A percentile compares a stretch with the other conserved stretches of the same genome.
Conservation (phyloP, 345 rosid genomes). For the Arabidopsis arenosa region DNA sequence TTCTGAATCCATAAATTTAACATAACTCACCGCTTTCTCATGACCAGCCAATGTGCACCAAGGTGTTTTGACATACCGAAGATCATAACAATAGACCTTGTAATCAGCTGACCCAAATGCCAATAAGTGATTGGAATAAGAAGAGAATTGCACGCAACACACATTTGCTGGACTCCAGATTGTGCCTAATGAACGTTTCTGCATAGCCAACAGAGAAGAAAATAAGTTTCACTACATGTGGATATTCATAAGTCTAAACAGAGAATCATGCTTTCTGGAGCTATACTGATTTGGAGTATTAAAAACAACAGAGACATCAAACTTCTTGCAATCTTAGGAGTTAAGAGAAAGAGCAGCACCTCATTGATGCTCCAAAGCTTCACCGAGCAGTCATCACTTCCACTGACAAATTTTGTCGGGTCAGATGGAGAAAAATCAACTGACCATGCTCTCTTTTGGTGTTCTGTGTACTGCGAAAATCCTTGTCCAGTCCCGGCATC, state of each 20-base stretch:
- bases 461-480: conserved; percentile 70
- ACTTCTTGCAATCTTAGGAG: conserved; percentile 1
- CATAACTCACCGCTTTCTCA: conserved; percentile 88
- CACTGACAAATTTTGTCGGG: conserved; percentile 87
- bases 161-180: conserved; percentile 78
- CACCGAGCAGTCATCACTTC: conserved; percentile 89
- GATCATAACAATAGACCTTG: conserved; percentile 80
- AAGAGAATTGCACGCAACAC: conserved; percentile 86
- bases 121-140: conserved; percentile 67
- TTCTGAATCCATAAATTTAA: conserved; percentile 77
- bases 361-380: conserved; percentile 91
- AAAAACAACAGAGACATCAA: conserved; percentile 7
- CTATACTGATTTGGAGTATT: conserved; percentile 6
- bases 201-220: conserved; percentile 46
- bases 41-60: conserved; percentile 82
- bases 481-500: conserved; percentile 83
- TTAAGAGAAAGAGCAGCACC: conserved; percentile 46
- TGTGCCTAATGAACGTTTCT: conserved; percentile 72
- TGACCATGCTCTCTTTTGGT: conserved; percentile 91
- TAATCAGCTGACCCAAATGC: conserved; percentile 90
- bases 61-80: conserved; percentile 68
- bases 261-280: conserved; percentile 15
- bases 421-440: conserved; percentile 84
- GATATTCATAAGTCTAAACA: not conserved
- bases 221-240: conserved; percentile 17